Base-by-base conservation (phyloP, 805 yeast species). In the Saccharomycopsis sp. region DNA sequence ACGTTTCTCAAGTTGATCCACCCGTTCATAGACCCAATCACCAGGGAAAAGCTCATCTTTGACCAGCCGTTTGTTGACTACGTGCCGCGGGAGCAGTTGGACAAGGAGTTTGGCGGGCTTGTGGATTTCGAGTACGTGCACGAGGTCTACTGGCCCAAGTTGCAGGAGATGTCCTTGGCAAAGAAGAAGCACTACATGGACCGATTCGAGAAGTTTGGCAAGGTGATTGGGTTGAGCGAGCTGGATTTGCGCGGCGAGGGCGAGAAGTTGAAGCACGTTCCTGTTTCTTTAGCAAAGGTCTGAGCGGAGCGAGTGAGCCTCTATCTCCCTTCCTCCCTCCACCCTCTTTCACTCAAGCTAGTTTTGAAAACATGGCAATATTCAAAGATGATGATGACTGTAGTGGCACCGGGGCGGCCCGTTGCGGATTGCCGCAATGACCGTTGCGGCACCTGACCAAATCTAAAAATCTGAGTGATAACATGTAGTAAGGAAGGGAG, bases 21-120 rank as follows among this genome's bases (percentile, higher is more conserved):
- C 53, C 98, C 99, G 4, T 92, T 92, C 59, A 92, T 92, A 50
- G 98, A 92, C 57, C 96, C 98, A 7, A 63, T 85, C 54, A 92
- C 99, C 1, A 71, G 95, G 48, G 96, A 88, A 60, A 92, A 92
- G 63, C 71, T 92, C 49, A 94, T 87, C 3, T 92, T 78, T 57
- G 94, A 85, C 58, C 85, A 87, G 52, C 95, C 96, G 12, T 85
- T 88, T 61, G 71, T 76, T 17, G 66, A 84, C 26, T 89, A 82
- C 53, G 92, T 87, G 10, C 94, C 95, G 1, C 60, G 60, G 20
- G 80, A 75, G 41, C 95, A 87, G 59, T 69, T 92, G 48, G 96
- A 87, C 56, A 68, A 71, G 53, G 78, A 76, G 25, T 89, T 85
- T 54, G 94, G 94, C 26, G 99, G 99, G 4, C 58, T 65, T 26